phyloP scores from a whole-genome alignment of 2,329 filamentous ascomycete genomes.

The Sporothrix inflata region DNA sequence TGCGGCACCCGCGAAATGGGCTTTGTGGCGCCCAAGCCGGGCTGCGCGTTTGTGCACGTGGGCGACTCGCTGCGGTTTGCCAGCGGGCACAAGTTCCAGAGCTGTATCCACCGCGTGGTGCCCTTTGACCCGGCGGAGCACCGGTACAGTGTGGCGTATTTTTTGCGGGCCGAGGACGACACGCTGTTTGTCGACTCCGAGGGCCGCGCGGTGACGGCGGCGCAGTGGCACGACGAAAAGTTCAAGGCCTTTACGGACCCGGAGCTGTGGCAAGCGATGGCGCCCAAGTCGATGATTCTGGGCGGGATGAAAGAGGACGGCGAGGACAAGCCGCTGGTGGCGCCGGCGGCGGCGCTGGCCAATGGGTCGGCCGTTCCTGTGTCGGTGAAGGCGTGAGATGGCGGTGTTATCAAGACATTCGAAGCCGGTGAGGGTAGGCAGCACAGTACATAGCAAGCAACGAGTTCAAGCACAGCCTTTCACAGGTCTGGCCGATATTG shows the following conservation, averaged over 20 bases:
- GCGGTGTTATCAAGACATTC: not conserved
- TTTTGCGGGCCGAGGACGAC: constrained; percentile 60
- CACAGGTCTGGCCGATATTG: no score
- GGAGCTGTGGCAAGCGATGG: constrained; percentile 47
- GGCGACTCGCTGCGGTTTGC: constrained; percentile 63
- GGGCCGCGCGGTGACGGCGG: constrained; percentile 57
- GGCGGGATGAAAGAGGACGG: constrained; percentile 54
- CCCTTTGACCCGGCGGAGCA: constrained; percentile 56
- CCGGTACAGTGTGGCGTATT: constrained; percentile 63
- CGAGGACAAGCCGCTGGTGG: constrained; percentile 35
- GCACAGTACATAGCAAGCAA: no score
- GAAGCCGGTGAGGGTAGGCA: no score
- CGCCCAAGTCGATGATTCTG: constrained; percentile 53
- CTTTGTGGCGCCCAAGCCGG: constrained; percentile 56
- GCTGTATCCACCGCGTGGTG: constrained; percentile 61
- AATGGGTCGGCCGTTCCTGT: not conserved
- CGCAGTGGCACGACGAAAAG: constrained; percentile 59
- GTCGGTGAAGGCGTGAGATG: not conserved
- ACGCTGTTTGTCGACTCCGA: constrained; percentile 59
- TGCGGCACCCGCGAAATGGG: constrained; percentile 51
- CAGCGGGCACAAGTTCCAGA: constrained; percentile 56
- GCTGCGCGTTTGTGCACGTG: constrained; percentile 60
- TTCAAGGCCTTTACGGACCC: constrained; percentile 51
- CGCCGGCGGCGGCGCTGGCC: not conserved
- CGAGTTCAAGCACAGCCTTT: no score